These are phyloP conservation scores for Penicillium nordicum DNA, from an alignment of 2,329 filamentous ascomycete species.

Conservation along the genomic window DNA sequence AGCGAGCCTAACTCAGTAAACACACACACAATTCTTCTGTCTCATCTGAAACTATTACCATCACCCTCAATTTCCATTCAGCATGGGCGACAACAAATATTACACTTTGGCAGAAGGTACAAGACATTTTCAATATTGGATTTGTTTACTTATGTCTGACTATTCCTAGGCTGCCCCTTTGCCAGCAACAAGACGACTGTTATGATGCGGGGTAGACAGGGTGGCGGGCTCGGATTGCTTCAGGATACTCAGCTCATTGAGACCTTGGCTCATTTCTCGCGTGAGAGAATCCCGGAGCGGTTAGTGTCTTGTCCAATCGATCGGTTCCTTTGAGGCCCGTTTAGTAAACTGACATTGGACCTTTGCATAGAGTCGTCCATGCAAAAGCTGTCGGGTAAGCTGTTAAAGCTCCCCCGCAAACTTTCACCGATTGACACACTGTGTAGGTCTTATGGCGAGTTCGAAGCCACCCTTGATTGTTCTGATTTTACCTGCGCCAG, in stretches of 20 bases:
- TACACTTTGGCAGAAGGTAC: conserved; percentile 14
- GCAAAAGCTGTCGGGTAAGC: conserved; percentile 33
- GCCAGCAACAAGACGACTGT: conserved; percentile 16
- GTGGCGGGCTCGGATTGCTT: conserved; percentile 45
- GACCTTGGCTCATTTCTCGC: conserved; percentile 57
- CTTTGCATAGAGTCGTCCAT: conserved; percentile 16
- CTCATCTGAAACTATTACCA: background rate
- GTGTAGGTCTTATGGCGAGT: conserved; percentile 47
- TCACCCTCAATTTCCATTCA: background rate
- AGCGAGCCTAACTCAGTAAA: background rate
- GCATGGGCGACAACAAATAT: conserved; percentile 3
- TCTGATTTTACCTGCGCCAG: conserved; percentile 55
- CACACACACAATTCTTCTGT: background rate
- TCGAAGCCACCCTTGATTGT: conserved; percentile 59
- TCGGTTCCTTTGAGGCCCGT: background rate
- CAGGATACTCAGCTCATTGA: conserved; percentile 59
- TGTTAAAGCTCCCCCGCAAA: conserved; percentile 44
- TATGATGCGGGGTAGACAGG: conserved; percentile 12
- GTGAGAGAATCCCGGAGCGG: conserved; percentile 59
- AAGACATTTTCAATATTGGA: background rate
- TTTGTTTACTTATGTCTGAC: background rate
- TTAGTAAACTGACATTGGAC: background rate
- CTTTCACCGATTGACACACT: background rate
- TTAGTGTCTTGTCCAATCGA: background rate
- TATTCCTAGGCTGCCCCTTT: conserved; percentile 18